Base-by-base conservation (phyloP, 257 asterid species). In the Echites panduratus region DNA sequence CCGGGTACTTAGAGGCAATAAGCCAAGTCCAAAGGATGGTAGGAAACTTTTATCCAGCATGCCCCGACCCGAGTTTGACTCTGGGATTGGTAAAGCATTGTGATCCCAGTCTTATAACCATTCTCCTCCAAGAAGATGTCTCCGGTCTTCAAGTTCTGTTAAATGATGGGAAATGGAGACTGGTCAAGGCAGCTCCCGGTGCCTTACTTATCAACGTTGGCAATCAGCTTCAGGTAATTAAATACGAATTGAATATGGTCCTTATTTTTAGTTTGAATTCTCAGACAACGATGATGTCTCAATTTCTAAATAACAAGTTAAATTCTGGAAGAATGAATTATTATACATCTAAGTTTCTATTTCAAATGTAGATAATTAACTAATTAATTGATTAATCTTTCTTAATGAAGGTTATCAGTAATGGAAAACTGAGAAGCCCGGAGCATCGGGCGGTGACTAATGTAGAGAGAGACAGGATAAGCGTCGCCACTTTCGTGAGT, bases 61-160 rank as follows among this genome's bases (percentile, higher is more conserved):
- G 98, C 73, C 93, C 97, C 0, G 78, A 92, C 61, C 98, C 98
- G 4, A 84, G 85, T 44, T 65, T 87, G 49, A 88, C 96, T 0
- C 67, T 90, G 22, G 98, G 96, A 63, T 72, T 90, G 84, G 86
- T 87, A 2, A 80, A 74, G 56, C 98, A 92, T 66, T 20, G 76
- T 12, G 96, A 88, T 41, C 94, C 98, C 1, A 87, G 87, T 54
- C 87, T 92, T 57, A 81, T 90, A 9, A 92, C 79, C 78, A 68
- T 90, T 71, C 87, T 90, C 41, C 83, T 86, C 4, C 96, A 90
- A 75, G 76, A 64, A 17, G 74, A 71, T 44, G 78, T 65, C 24
- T 48, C 70, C 22, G 86, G 82, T 1, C 74, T 74, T 68, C 83
- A 79, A 49, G 70, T 79, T 44, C 67, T 79, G 43, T 22, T 85